Base-by-base conservation (phyloP, 2,329 filamentous ascomycete species). In the Trichophyton verrucosum region DNA sequence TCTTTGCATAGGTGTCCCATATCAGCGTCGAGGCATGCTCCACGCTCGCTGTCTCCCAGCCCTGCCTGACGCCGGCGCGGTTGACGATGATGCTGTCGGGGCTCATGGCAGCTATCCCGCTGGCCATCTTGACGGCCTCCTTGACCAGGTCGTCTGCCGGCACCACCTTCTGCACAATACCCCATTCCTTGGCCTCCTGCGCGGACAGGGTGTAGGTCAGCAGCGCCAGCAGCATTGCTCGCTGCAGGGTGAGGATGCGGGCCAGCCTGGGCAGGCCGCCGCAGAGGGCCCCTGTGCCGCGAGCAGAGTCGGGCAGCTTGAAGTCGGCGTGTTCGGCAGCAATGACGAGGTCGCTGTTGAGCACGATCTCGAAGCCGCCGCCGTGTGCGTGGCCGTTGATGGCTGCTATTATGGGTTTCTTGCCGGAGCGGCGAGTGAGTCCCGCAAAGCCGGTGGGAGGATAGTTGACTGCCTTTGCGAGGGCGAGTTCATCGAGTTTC, bases 1-100 rank as follows among this genome's bases (percentile, higher is more conserved):
- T 85, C 80, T 75, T 95, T 88, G 79, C 95, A 95, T 55, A 96
- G 82, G 62, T 88, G 82, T 73, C 91, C 81, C 81, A 95, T 88
- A 74, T 85, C 92, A 77, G 95, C 88, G 7, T 95, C 85, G 49
- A 90, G 3, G 76, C 85, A 61, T 81, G 77, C 70, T 84, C 81
- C 0, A 84, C 85, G 13, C 83, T 82, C 9, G 84, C 72, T 0
- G 77, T 81, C 65, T 88, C 86, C 86, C 86, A 90, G 0, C 84
- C 86, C 63, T 86, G 74, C 68, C 85, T 80, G 61, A 92, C 67
- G 0, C 87, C 88, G 68, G 84, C 83, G 44, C 86, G 78, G 57
- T 78, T 84, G 4, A 89, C 85, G 67, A 91, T 83, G 9, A 91
- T 81, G 20, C 84, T 80, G 71, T 91, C 88, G 0, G 88, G 88